phyloP scores from a whole-genome alignment of 2,329 filamentous ascomycete genomes.

The Beauveria pseudobassiana region DNA sequence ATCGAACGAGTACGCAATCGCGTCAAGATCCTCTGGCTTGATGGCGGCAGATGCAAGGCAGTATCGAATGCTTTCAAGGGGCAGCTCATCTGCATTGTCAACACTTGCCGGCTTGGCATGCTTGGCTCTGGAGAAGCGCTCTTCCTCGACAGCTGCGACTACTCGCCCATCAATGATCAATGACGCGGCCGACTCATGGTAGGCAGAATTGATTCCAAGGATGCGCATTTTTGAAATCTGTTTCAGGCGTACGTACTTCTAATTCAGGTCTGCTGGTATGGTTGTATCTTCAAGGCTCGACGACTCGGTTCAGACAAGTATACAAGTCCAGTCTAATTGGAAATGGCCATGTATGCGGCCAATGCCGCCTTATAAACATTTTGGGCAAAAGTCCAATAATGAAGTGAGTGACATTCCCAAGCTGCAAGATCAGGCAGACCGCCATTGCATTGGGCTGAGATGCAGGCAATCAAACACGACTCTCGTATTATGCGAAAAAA shows the following conservation, averaged over 20 bases:
- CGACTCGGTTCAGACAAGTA: not conserved
- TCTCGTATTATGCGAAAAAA: not conserved
- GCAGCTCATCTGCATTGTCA: conserved; percentile 1
- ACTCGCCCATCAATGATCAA: not conserved
- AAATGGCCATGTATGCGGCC: too few relatives aligned
- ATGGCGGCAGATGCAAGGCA: not conserved
- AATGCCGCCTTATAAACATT: too few relatives aligned
- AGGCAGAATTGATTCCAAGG: not conserved
- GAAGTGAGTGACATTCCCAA: too few relatives aligned
- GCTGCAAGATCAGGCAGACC: too few relatives aligned
- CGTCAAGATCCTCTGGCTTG: conserved; percentile 1
- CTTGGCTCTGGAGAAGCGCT: not conserved
- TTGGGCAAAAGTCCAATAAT: too few relatives aligned
- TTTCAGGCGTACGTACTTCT: not conserved
- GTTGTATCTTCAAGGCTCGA: not conserved
- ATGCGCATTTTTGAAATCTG: not conserved
- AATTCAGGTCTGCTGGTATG: not conserved
- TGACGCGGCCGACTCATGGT: not conserved
- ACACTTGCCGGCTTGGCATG: conserved; percentile 3
- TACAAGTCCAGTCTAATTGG: not conserved
- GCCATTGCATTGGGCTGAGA: not conserved
- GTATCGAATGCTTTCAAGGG: conserved; percentile 1
- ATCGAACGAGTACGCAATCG: conserved; percentile 2
- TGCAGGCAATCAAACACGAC: not conserved
- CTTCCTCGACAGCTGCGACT: not conserved